A percentile compares a stretch with the other conserved stretches of the same genome.
phyloP scores from a whole-genome alignment of 495 filamentous ascomycete genomes.

The Annulohypoxylon maeteangense region DNA sequence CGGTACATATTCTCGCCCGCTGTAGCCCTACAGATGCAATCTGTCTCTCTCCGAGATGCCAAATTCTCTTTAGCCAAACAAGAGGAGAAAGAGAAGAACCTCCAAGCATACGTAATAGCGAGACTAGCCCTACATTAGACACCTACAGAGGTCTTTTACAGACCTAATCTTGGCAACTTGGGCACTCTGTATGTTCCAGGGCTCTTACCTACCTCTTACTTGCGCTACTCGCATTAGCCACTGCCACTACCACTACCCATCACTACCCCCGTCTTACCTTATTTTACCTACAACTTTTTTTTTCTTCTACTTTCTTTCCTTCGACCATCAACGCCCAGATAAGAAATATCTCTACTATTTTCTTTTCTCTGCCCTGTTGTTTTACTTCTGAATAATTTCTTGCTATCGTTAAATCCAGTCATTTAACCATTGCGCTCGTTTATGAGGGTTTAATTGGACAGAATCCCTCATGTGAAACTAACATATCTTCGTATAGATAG shows the following conservation, averaged over 20 bases:
- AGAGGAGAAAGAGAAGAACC: neutral
- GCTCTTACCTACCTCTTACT: conserved; percentile 1
- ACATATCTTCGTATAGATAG: conserved; percentile 20
- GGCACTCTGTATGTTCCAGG: conserved; percentile 9
- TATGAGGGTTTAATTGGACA: conserved; percentile 12
- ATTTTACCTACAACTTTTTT: neutral
- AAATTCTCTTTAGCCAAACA: neutral
- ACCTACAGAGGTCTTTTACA: conserved; percentile 20
- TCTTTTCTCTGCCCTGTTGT: conserved; percentile 2
- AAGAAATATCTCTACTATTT: conserved; percentile 21
- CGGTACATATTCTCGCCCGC: neutral
- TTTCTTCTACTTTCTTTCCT: neutral
- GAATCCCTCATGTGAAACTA: conserved; percentile 14
- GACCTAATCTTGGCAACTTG: conserved; percentile 10
- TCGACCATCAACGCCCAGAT: conserved; percentile 18
- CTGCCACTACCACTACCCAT: conserved; percentile 28
- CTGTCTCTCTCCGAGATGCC: conserved; percentile 4
- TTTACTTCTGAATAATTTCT: neutral
- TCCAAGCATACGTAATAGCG: conserved; percentile 33
- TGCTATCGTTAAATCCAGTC: neutral
- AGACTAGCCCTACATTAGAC: conserved; percentile 20
- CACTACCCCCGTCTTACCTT: conserved; percentile 27
- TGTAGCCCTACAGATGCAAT: conserved; percentile 25
- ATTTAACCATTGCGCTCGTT: conserved; percentile 14
- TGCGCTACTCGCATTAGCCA: conserved; percentile 39